These are phyloP conservation scores for Ormosia semicastrata DNA, from an alignment of 306 rosid genomes.

Conservation along the genomic window DNA sequence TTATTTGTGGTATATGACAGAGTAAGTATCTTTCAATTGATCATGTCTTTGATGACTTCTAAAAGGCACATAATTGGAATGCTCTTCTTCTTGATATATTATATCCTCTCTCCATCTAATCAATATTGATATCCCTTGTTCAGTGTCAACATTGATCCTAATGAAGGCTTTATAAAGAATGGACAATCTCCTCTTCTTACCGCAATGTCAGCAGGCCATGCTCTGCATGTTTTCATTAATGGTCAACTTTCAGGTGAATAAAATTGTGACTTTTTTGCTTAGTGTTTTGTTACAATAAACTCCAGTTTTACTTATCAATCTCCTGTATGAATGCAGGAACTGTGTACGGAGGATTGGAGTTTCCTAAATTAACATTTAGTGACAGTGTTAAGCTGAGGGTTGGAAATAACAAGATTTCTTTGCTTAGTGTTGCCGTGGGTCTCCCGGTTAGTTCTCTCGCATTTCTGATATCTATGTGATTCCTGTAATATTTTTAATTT, in stretches of 20 bases:
- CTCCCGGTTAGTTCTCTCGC: constrained; percentile 68
- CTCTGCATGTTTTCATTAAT: constrained; percentile 81
- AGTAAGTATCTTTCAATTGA: constrained; percentile 57
- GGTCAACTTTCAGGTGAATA: constrained; percentile 80
- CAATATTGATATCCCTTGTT: background rate
- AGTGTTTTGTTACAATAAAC: background rate
- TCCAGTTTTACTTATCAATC: constrained; percentile 16
- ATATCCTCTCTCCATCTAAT: constrained; percentile 1
- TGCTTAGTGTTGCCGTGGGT: constrained; percentile 82
- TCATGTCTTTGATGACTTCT: background rate
- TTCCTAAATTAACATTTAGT: constrained; percentile 69
- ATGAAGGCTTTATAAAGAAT: constrained; percentile 66
- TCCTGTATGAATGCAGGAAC: constrained; percentile 52
- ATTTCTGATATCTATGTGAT: background rate
- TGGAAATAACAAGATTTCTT: constrained; percentile 90
- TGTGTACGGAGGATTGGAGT: constrained; percentile 56
- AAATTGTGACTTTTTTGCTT: background rate
- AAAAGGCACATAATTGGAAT: background rate
- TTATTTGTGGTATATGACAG: constrained; percentile 97
- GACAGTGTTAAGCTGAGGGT: constrained; percentile 53
- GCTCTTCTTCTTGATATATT: constrained; percentile 10
- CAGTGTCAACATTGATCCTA: constrained; percentile 74
- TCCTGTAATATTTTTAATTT: background rate
- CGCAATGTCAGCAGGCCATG: constrained; percentile 87
- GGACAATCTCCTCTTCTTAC: constrained; percentile 74